Base-by-base conservation (phyloP, 352 stramenopile species). In the Aphanomyces astaci region DNA sequence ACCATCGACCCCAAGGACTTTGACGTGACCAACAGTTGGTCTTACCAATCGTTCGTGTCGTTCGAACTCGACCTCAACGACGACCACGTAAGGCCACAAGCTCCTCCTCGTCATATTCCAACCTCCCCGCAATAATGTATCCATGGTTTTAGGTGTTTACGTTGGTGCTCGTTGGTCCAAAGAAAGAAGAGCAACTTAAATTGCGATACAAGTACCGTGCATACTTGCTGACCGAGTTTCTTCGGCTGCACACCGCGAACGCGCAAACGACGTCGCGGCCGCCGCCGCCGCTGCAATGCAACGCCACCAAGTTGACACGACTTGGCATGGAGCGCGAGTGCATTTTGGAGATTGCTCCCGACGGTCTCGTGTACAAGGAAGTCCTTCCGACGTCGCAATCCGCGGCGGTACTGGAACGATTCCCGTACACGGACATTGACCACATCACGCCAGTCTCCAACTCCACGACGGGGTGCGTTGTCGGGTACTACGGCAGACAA, bases 21-120 rank as follows among this genome's bases (percentile, higher is more conserved):
- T 70, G 86, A 94, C 66, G 80, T 95, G 11, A 95, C 86, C 48
- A 95, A 95, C 66, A 91, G 85, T 45, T 95, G 86, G 86, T 82
- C 83, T 3, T 74, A 91, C 19, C 78, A 75, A 30, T 73, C 80
- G 28, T 71, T 94, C 4, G 54, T 81, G 1, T 74, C 69, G 64
- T 75, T 93, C 55, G 75, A 71, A 19, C 73, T 94, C n/a, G 84
- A 94, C 22, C 51, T 76, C 2, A 71, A 64, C 32, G 86, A 94
- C 63, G 31, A 53, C 4, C 73, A 89, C 53, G 74, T 76, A 31
- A n/a, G n/a, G n/a, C n/a, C n/a, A n/a, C 49, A 10, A 24, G 19
- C 17, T 19, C n/a, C 32, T 54, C 43, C 28, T 10, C 59, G 56
- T 63, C 4, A 40, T 15, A 28, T 64, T 32, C 10, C 31, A n/a